phyloP scores from a whole-genome alignment of 2,329 filamentous ascomycete species.

The Phyllosticta paracitricarpa region DNA sequence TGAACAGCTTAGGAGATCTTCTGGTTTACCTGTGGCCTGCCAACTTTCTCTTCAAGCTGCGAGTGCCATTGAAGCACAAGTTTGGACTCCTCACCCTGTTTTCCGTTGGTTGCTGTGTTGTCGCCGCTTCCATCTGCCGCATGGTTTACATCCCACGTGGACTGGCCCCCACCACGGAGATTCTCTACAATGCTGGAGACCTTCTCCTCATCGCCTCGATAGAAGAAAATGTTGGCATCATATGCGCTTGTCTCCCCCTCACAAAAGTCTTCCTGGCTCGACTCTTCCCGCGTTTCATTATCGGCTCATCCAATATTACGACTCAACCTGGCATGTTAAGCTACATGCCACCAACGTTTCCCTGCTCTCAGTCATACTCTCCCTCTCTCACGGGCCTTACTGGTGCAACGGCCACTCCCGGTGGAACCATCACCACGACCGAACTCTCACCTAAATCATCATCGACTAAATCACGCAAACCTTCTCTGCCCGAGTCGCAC shows the following conservation, averaged over 20 bases:
- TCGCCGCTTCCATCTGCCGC: slow-evolving; percentile 3
- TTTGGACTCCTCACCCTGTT: slow-evolving; percentile 12
- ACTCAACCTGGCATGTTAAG: not conserved
- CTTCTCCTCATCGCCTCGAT: slow-evolving; percentile 20
- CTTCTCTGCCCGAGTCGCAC: not conserved
- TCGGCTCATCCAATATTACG: not conserved
- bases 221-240: slow-evolving; percentile 21
- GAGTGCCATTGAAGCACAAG: slow-evolving; percentile 12
- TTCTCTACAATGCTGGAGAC: slow-evolving; percentile 15
- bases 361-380: not conserved
- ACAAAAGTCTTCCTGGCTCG: slow-evolving; percentile 20
- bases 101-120: slow-evolving; percentile 11
- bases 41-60: slow-evolving; percentile 15
- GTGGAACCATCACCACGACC: not conserved
- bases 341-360: not conserved
- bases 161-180: not conserved
- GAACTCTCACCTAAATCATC: not conserved
- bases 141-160: not conserved
- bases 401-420: not conserved
- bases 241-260: slow-evolving; percentile 23
- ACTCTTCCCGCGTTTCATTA: not conserved
- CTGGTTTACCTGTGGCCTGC: slow-evolving; percentile 15
- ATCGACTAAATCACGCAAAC: not conserved
- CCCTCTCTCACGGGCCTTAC: not conserved
- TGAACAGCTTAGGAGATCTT: slow-evolving; percentile 15